Conservation (phyloP, 2,329 filamentous ascomycete species). For the Xylaria sp. region DNA sequence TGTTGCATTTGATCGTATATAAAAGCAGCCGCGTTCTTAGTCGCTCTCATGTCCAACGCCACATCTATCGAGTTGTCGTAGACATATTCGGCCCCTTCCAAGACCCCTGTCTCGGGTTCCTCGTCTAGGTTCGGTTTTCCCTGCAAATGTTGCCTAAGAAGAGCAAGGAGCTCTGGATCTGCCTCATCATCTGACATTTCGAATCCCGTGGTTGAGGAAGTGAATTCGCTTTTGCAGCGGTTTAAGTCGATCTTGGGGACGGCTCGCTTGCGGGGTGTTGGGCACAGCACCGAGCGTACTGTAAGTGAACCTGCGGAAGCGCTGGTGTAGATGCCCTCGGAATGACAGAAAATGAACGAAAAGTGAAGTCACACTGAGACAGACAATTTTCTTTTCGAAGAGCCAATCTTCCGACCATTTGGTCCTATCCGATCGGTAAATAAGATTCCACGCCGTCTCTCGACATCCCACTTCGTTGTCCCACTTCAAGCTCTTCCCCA, state of each 20-base stretch:
- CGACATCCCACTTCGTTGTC: slow-evolving; percentile 12
- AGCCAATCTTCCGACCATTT: slow-evolving; percentile 4
- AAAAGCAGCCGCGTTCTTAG: slow-evolving; percentile 78
- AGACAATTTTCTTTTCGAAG: neutral
- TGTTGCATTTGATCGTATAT: slow-evolving; percentile 85
- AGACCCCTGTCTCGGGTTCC: slow-evolving; percentile 78
- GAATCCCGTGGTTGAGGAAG: neutral
- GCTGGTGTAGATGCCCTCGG: neutral
- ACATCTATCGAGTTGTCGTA: slow-evolving; percentile 95
- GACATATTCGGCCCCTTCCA: slow-evolving; percentile 82
- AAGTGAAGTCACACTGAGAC: neutral
- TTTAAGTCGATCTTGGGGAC: slow-evolving; percentile 11
- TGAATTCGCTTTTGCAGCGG: neutral
- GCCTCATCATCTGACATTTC: slow-evolving; percentile 89
- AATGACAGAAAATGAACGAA: neutral
- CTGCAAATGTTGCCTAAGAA: slow-evolving; percentile 80
- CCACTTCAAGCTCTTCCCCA: slow-evolving; percentile 1
- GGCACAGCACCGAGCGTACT: slow-evolving; percentile 14
- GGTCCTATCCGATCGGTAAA: neutral
- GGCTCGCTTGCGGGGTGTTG: slow-evolving; percentile 5
- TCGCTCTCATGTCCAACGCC: slow-evolving; percentile 80
- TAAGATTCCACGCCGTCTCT: neutral
- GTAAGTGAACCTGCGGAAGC: neutral
- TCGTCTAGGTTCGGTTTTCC: slow-evolving; percentile 60
- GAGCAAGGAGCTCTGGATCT: slow-evolving; percentile 83